phyloP scores from a whole-genome alignment of 2,329 filamentous ascomycete species.

The Aureobasidium sp. region DNA sequence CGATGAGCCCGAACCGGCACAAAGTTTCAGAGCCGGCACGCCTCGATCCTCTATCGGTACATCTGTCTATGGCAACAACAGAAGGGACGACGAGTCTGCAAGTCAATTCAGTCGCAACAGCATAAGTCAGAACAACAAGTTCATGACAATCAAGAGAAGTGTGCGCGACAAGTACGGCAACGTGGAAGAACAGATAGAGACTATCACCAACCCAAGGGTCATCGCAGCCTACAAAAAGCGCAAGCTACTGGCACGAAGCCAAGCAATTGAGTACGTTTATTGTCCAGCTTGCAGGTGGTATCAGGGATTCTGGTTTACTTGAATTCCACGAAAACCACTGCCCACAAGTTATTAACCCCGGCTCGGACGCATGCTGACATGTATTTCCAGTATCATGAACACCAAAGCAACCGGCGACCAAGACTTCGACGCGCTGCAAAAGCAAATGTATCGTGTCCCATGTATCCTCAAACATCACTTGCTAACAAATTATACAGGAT shows the following conservation, averaged over 20 bases:
- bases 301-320: neutral
- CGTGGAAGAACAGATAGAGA: slow-evolving; percentile 17
- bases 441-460: slow-evolving; percentile 42
- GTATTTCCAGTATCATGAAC: slow-evolving; percentile 46
- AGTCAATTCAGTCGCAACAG: slow-evolving; percentile 45
- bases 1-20: slow-evolving; percentile 39
- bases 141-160: slow-evolving; percentile 67
- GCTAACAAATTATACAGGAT: slow-evolving; percentile 43
- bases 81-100: slow-evolving; percentile 69
- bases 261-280: slow-evolving; percentile 62
- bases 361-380: slow-evolving; percentile 20
- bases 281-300: neutral
- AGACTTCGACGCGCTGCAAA: slow-evolving; percentile 57
- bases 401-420: slow-evolving; percentile 59
- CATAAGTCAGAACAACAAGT: slow-evolving; percentile 53
- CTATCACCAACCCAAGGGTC: slow-evolving; percentile 62
- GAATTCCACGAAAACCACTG: neutral
- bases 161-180: slow-evolving; percentile 54
- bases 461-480: neutral
- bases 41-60: slow-evolving; percentile 61
- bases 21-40: slow-evolving; percentile 44
- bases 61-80: slow-evolving; percentile 33
- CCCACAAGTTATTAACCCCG: neutral
- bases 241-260: slow-evolving; percentile 62
- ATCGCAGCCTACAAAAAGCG: slow-evolving; percentile 83